Evolutionary conservation across 108 stramenopile genomes (phyloP).

Genomic region (Craspedostauros australis): DNA sequence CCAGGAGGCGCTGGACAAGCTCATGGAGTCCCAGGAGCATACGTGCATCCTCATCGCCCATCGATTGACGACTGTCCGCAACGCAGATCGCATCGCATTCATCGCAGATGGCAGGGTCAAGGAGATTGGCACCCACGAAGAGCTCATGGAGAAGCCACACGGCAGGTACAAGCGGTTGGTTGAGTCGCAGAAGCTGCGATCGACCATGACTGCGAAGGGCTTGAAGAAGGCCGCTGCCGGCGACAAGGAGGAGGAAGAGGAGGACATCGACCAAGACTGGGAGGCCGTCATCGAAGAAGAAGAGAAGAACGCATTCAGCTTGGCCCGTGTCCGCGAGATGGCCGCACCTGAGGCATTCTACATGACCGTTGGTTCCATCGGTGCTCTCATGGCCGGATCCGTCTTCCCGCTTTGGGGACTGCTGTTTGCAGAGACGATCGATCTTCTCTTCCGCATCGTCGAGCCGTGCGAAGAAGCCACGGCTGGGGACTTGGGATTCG

Average conservation of each 20-base stretch:
- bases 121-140: constrained; percentile 50
- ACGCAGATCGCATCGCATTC: constrained; percentile 70
- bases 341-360: constrained; percentile 34
- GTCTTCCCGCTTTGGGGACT: constrained; percentile 72
- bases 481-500: not conserved
- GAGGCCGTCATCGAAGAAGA: constrained; percentile 35
- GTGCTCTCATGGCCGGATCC: constrained; percentile 60
- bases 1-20: constrained; percentile 76
- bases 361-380: constrained; percentile 39
- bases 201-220: constrained; percentile 16
- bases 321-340: constrained; percentile 24
- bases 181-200: constrained; percentile 26
- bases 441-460: constrained; percentile 47
- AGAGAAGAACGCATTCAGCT: constrained; percentile 16
- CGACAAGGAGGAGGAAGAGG: constrained; percentile 24
- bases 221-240: constrained; percentile 1
- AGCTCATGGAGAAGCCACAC: constrained; percentile 43
- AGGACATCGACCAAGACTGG: constrained; percentile 31
- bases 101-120: constrained; percentile 54
- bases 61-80: constrained; percentile 74
- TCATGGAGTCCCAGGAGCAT: constrained; percentile 52
- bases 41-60: constrained; percentile 86
- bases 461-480: constrained; percentile 31
- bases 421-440: constrained; percentile 60
- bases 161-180: constrained; percentile 49